Evolutionary conservation across 2,329 filamentous ascomycete species (phyloP), one percentile per base, ranked within the genome.

Genomic region (Fragosphaeria purpurea): DNA sequence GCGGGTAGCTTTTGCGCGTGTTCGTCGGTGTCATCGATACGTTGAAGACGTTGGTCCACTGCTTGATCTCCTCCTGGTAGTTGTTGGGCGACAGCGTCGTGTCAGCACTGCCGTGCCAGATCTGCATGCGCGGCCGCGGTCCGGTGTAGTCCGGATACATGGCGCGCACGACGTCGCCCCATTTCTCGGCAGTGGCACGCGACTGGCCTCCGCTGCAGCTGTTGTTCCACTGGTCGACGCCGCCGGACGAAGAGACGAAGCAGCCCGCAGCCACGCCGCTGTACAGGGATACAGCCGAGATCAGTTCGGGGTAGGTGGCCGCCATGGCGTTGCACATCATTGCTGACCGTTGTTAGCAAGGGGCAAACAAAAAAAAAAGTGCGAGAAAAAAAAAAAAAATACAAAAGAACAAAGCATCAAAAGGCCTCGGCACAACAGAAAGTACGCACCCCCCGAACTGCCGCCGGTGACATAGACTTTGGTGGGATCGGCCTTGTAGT

Each of bases 21-120:
- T 56, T 58, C 2, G 58, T 58, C 1, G 67, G 61, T 10, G 60
- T 61, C 48, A 64, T 59, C 1, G 57, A 59, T 13, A 68, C 64
- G 4, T 71, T 71, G 50, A 76, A 70, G 1, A 78, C 71, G 7
- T 70, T 72, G 0, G 74, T 71, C 75, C 75, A 78, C 56, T 72
- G 70, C 65, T 79, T 77, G 55, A 76, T 72, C 41, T 72, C 72
- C 64, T 82, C 78, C 35, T 76, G 62, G 58, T 78, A 78, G 61
- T 81, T 81, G 55, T 72, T 68, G 1, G 72, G 72, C 30, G 67
- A 65, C 5, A 81, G 62, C 0, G 70, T 74, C 3, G 63, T 60
- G 57, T 82, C 79, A 4, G 59, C 63, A 31, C 70, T 72, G 40
- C 77, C 77, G 57, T 82, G 77, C 66, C 75, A 81, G 55, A 81